These are phyloP conservation scores for Phialocephala subalpina DNA, from an alignment of 2,329 filamentous ascomycete species.

Conservation along the genomic window DNA sequence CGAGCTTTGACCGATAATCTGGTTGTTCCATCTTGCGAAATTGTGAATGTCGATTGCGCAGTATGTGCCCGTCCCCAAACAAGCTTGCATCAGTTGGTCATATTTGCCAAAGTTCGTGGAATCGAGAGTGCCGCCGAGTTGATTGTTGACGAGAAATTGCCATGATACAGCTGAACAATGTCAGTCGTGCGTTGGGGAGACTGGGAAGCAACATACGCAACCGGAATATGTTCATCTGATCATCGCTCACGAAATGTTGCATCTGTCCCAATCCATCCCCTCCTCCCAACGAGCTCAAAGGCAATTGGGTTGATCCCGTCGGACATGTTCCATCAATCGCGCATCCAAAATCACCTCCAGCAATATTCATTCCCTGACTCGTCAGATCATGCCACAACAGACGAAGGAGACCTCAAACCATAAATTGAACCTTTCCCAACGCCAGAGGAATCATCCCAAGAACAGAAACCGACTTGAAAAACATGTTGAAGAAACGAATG, in stretches of 20 bases:
- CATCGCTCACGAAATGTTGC: constrained; percentile 60
- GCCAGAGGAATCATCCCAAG: constrained; percentile 20
- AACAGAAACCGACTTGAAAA: constrained; percentile 27
- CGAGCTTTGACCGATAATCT: constrained; percentile 65
- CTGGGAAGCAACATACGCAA: constrained; percentile 62
- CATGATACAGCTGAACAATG: constrained; percentile 54
- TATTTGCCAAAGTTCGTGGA: constrained; percentile 58
- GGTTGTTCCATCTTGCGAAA: constrained; percentile 66
- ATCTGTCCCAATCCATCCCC: constrained; percentile 40
- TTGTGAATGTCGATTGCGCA: constrained; percentile 69
- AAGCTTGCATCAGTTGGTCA: constrained; percentile 62
- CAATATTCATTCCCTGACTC: constrained; percentile 48
- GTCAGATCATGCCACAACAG: background rate
- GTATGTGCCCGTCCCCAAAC: constrained; percentile 61
- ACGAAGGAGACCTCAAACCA: constrained; percentile 19
- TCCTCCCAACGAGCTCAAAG: constrained; percentile 28
- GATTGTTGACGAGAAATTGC: constrained; percentile 64
- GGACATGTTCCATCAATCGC: constrained; percentile 45
- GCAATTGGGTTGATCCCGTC: constrained; percentile 23
- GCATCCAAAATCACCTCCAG: constrained; percentile 57
- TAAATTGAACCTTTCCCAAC: constrained; percentile 34
- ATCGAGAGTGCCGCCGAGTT: constrained; percentile 58
- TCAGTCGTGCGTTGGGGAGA: constrained; percentile 65
- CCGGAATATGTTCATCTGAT: constrained; percentile 64
- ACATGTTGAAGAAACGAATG: constrained; percentile 27